Base-by-base conservation (phyloP, 768 basidiomycete species). In the Phlebiopsis gigantea region DNA sequence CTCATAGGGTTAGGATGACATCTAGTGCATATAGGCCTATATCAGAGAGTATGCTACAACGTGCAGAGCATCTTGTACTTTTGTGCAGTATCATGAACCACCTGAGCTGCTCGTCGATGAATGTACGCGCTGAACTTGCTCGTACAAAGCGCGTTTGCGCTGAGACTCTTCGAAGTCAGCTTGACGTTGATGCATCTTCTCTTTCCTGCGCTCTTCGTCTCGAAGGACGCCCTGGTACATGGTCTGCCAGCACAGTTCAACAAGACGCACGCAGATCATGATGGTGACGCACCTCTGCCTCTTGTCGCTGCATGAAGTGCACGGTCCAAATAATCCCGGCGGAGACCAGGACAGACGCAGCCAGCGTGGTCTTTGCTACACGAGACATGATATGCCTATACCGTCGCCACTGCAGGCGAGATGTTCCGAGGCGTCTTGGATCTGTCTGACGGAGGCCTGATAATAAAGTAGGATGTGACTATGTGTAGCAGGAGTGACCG, bases 191-290 rank as follows among this genome's bases (percentile, higher is more conserved):
- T 62, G 77, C 80, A 81, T 80, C 72, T 93, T 93, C 65, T 84
- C 80, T 64, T 70, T 75, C 58, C 88, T 76, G 24, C 93, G 84
- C 63, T 85, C 89, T 65, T 98, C 95, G 67, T 97, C 94, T 51
- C 85, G 82, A 46, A 96, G 65, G 2, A 97, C 95, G 24, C 94
- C 94, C 66, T 87, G 77, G 67, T 90, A 96, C 94, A 97, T 97
- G 26, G 75, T 84, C 94, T 98, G 58, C 26, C 58, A 2, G 34
- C 2, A 52, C 48, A 53, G 22, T 26, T 39, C 58, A 51, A 30
- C 44, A 39, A 34, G 21, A 8, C 5, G 0, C 4, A 25, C n/a
- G 53, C 31, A 25, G 22, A 7, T 22, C 46, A 30, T 29, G 10
- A 39, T 29, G 21, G 2, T 7, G n/a, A 65, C 74, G 47, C 61